Base-by-base conservation (phyloP, 1,139 yeast genomes). In the Suhomyces wounanorum region DNA sequence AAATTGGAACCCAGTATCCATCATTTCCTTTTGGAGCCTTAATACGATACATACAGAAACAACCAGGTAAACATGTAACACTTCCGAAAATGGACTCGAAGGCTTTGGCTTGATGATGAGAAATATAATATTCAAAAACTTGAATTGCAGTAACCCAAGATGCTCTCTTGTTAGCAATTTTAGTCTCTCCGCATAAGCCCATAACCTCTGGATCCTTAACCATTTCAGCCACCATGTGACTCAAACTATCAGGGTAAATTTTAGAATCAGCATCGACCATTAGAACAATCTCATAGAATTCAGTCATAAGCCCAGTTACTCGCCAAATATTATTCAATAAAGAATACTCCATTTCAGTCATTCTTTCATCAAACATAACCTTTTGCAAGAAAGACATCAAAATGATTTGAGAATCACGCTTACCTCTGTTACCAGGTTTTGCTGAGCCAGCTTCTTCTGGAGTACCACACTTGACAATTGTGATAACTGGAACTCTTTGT, bases 211-310 rank as follows among this genome's bases (percentile, higher is more conserved):
- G 96, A 66, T 94, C 96, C 61, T 83, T 86, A 16, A 91, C 95
- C 92, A 94, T 85, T 63, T 89, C 90, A 1, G 96, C 96, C 57
- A 82, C 81, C 97, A 94, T 90, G 64, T 94, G 98, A 8, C 95
- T 89, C 55, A 92, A 62, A 11, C 96, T 86, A 66, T 92, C 97
- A 0, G 97, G 96, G 68, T 79, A 91, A 3, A 92, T 92, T 65
- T 85, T 85, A 0, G 98, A 92, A 72, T 94, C 99, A 1, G 99
- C 99, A 74, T 94, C 99, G 30, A 94, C 97, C 97, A 94, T 92
- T 43, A 94, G 73, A 38, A 89, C 84, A 44, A 87, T 75, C 66
- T 94, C 98, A 68, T 91, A 94, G 66, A 84, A 80, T 50, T 87
- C 94, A 0, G 97, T 85, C 82, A 92, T 87, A 39, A 91, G 73